Evolutionary conservation across 2,329 filamentous ascomycete species (phyloP).

Genomic region (Mycogone perniciosa): DNA sequence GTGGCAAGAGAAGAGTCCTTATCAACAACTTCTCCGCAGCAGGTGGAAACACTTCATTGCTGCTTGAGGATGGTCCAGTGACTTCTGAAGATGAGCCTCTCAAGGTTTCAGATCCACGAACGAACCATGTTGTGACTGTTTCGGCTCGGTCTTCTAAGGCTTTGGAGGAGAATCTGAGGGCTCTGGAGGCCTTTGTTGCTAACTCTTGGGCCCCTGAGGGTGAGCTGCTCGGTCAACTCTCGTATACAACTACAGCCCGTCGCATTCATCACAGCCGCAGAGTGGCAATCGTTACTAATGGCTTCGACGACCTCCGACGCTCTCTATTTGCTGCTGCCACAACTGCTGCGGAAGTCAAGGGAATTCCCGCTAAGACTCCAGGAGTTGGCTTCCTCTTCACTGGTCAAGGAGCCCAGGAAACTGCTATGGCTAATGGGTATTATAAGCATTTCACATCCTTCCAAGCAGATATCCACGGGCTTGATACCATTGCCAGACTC

Average conservation of each 20-base stretch:
- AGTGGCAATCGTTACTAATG: too few relatives aligned
- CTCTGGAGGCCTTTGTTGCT: neutral
- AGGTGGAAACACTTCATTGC: conserved; percentile 64
- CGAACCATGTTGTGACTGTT: neutral
- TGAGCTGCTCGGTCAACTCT: conserved; percentile 41
- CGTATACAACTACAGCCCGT: conserved; percentile 35
- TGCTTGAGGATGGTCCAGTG: conserved; percentile 50
- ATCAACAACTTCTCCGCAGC: conserved; percentile 67
- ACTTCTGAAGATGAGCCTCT: neutral
- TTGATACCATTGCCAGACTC: neutral
- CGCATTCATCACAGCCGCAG: conserved; percentile 4
- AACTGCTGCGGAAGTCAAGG: too few relatives aligned
- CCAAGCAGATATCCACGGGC: conserved; percentile 23
- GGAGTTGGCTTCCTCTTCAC: conserved; percentile 35
- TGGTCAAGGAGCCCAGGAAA: conserved; percentile 35
- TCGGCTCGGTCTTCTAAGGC: neutral
- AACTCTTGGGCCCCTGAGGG: neutral
- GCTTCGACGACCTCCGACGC: too few relatives aligned
- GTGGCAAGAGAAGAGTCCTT: conserved; percentile 33
- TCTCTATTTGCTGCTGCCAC: too few relatives aligned
- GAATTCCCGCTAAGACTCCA: too few relatives aligned
- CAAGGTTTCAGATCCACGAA: neutral
- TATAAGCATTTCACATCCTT: conserved; percentile 23
- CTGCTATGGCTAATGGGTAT: conserved; percentile 27
- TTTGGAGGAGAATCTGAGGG: neutral